Percentiles rank a stretch among this genome's conserved stretches.
phyloP scores from a whole-genome alignment of 108 stramenopile genomes.

The Chaetoceros muelleri region DNA sequence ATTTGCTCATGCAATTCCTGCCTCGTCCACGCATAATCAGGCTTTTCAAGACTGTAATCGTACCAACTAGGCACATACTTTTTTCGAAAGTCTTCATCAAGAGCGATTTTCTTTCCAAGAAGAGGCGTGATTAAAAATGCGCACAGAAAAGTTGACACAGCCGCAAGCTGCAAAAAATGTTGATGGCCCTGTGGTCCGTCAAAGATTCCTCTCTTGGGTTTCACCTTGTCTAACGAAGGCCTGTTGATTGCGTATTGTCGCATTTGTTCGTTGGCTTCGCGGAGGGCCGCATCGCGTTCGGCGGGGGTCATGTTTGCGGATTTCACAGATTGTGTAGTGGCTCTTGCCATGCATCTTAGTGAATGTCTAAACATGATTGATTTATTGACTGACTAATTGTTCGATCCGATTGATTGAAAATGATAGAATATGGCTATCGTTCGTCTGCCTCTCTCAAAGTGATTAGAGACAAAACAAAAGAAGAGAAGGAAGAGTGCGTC shows the following conservation, averaged over 20 bases:
- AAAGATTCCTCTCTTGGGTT: slow-evolving; percentile 29
- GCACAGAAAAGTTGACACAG: slow-evolving; percentile 35
- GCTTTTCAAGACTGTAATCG: slow-evolving; percentile 63
- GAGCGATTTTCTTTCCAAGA: slow-evolving; percentile 66
- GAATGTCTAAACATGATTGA: not conserved
- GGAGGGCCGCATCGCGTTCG: slow-evolving; percentile 31
- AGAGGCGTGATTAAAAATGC: slow-evolving; percentile 61
- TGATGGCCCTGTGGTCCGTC: slow-evolving; percentile 21
- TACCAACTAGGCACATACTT: slow-evolving; percentile 74
- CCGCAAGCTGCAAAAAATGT: slow-evolving; percentile 34
- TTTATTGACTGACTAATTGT: too few relatives aligned
- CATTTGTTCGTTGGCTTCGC: slow-evolving; percentile 58
- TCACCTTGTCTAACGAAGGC: slow-evolving; percentile 30
- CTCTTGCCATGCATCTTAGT: not conserved
- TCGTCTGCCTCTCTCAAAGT: too few relatives aligned
- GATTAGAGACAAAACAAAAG: too few relatives aligned
- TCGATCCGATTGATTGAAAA: too few relatives aligned
- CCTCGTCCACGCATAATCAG: slow-evolving; percentile 59
- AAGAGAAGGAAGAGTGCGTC: too few relatives aligned
- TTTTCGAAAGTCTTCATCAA: slow-evolving; percentile 60
- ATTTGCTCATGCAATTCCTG: slow-evolving; percentile 67
- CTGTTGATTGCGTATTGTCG: slow-evolving; percentile 54
- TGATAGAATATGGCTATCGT: too few relatives aligned
- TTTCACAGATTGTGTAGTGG: slow-evolving; percentile 2
- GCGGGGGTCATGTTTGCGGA: slow-evolving; percentile 27